Evolutionary conservation across 148 eudicot genomes (phyloP), one percentile per base, ranked within the genome.

Genomic region (Vaccinium corymbosum): DNA sequence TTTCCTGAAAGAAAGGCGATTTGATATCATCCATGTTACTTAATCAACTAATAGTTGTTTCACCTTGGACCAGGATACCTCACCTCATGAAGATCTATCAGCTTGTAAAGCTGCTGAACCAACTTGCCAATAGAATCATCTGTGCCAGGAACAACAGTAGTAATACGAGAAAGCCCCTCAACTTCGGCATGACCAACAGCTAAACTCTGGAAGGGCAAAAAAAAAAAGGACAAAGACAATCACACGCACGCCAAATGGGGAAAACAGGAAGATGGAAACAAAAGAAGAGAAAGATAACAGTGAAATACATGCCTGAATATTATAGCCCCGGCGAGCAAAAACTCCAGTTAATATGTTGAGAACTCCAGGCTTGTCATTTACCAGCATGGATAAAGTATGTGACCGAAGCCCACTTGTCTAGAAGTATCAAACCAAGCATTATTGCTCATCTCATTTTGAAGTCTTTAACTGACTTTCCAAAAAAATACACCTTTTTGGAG

Each of bases 111-210:
- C 80, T 95, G 98, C 85, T 94, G 92, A 78, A 95, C 97, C 91
- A 95, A 88, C 87, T 94, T 94, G 81, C 90, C 86, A 83, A 95
- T 94, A 57, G 94, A 89, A 81, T 93, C 97, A 83, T 95, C 95
- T 71, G 94, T 95, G 81, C 98, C 98, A 84, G 98, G 94, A 87
- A 95, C 88, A 73, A 95, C 98, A 73, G 98, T 95, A 87, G 98
- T 95, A 80, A 95, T 92, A 85, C 98, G 97, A 83, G 98, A 95
- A 84, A 94, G 79, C 57, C 98, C 98, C 86, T 93, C 93, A 78
- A 57, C 86, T 82, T 94, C 98, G 46, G 98, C 92, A 85, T 92
- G 92, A 74, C 98, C 98, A 72, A 93, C 98, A 84, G 98, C 98
- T 66, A 95, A 93, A 91, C 98, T 95, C 98, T 95, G 89, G 66